A percentile compares a stretch with the other conserved stretches of the same genome.
Conservation (phyloP, 768 basidiomycete species). For the Trametes villosa region DNA sequence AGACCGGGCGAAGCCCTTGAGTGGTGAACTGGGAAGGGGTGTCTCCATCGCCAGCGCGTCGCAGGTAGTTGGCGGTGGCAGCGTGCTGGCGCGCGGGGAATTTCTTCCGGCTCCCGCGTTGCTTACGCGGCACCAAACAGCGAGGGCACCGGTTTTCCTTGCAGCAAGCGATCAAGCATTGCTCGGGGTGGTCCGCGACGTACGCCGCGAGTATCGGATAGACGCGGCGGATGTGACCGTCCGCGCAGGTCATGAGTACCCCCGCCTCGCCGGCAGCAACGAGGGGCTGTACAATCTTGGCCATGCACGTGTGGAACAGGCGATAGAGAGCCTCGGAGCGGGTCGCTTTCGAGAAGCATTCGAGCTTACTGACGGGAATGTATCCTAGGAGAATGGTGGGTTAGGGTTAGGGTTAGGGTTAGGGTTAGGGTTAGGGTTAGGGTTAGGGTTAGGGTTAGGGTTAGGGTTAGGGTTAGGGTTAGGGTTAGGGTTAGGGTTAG, state of each 20-base stretch:
- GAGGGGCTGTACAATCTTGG: constrained; percentile 37
- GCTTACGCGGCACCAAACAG: constrained; percentile 29
- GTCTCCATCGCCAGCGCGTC: not conserved
- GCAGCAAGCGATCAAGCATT: constrained; percentile 41
- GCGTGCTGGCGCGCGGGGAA: not conserved
- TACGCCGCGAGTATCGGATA: constrained; percentile 47
- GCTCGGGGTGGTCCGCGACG: constrained; percentile 50
- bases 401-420: constrained; percentile 18
- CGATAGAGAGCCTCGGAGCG: constrained; percentile 28
- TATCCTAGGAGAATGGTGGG: constrained; percentile 33
- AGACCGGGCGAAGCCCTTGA: constrained; percentile 16
- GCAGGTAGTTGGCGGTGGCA: not conserved
- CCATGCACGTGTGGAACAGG: constrained; percentile 46
- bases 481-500: too few relatives aligned
- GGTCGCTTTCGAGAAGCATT: constrained; percentile 22
- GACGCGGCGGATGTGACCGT: constrained; percentile 37
- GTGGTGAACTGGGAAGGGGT: constrained; percentile 1
- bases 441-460: too few relatives aligned
- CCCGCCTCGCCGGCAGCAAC: constrained; percentile 37
- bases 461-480: too few relatives aligned
- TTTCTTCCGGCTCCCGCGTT: constrained; percentile 18
- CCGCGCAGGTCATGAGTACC: constrained; percentile 40
- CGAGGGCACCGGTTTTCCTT: constrained; percentile 32
- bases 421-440: too few relatives aligned
- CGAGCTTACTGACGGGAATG: constrained; percentile 35